Evolutionary conservation across 2,329 filamentous ascomycete genomes (phyloP).

Genomic region (Paraphaeosphaeria minitans): DNA sequence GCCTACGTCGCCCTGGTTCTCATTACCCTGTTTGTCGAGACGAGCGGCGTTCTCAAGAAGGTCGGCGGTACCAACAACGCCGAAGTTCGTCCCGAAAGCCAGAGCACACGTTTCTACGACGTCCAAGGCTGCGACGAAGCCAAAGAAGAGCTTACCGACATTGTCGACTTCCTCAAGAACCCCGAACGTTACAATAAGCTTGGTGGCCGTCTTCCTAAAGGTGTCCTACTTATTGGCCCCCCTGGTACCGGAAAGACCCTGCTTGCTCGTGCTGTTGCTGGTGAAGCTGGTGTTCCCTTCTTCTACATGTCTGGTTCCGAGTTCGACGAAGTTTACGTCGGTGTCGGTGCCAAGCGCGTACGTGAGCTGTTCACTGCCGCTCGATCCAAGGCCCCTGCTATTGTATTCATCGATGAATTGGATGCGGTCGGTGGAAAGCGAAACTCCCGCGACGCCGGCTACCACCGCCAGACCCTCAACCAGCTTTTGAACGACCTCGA

Average conservation of each 20-base stretch:
- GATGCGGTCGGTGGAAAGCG: slow-evolving; percentile 94
- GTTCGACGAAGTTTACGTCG: slow-evolving; percentile 98
- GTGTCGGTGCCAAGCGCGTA: slow-evolving; percentile 94
- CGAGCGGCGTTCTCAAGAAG: slow-evolving; percentile 77
- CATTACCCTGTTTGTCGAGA: slow-evolving; percentile 82
- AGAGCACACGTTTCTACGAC: slow-evolving; percentile 88
- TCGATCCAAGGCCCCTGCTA: slow-evolving; percentile 83
- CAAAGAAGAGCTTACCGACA: slow-evolving; percentile 95
- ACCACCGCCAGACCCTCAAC: slow-evolving; percentile 96
- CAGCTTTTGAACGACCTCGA: slow-evolving; percentile 96
- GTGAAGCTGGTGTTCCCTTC: slow-evolving; percentile 96
- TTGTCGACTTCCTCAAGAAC: slow-evolving; percentile 94
- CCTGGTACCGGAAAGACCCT: slow-evolving; percentile 98
- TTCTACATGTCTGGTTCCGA: slow-evolving; percentile 99
- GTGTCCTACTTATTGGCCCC: slow-evolving; percentile 91
- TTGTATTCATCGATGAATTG: slow-evolving; percentile 94
- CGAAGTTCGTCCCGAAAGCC: slow-evolving; percentile 90
- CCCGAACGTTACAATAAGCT: slow-evolving; percentile 92
- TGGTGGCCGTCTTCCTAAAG: slow-evolving; percentile 95
- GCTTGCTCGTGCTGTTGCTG: slow-evolving; percentile 90
- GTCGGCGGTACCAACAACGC: slow-evolving; percentile 73
- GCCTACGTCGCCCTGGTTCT: slow-evolving; percentile 80
- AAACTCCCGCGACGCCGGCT: slow-evolving; percentile 89
- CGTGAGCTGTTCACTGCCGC: slow-evolving; percentile 88
- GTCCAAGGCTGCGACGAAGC: slow-evolving; percentile 98